Evolutionary conservation across 1,139 yeast genomes (phyloP).

Genomic region (Schizosaccharomyces versatilis): DNA sequence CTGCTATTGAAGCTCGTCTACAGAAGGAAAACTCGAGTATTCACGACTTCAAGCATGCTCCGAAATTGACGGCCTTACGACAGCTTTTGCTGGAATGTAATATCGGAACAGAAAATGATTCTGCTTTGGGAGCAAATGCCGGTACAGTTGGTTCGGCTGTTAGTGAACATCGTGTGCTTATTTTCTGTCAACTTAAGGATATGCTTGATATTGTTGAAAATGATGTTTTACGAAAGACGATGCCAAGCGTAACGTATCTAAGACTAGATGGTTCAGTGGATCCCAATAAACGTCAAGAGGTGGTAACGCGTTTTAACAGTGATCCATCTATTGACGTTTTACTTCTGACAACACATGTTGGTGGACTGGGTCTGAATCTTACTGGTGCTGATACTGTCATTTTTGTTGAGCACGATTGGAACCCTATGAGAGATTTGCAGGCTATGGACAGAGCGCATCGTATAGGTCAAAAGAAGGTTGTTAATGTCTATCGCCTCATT

Average conservation of each 20-base stretch:
- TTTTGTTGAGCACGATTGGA: slow-evolving; percentile 98
- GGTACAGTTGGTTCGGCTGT: slow-evolving; percentile 47
- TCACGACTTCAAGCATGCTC: slow-evolving; percentile 64
- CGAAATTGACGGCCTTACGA: slow-evolving; percentile 66
- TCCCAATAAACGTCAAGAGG: slow-evolving; percentile 73
- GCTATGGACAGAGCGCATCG: slow-evolving; percentile 99
- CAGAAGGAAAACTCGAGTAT: slow-evolving; percentile 36
- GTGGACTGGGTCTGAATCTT: slow-evolving; percentile 87
- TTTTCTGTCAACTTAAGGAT: slow-evolving; percentile 90
- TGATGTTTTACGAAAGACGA: slow-evolving; percentile 55
- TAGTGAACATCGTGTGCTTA: slow-evolving; percentile 83
- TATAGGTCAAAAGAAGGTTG: slow-evolving; percentile 92
- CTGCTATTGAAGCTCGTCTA: slow-evolving; percentile 39
- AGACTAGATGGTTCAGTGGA: slow-evolving; percentile 89
- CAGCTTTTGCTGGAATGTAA: slow-evolving; percentile 81
- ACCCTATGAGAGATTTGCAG: slow-evolving; percentile 96
- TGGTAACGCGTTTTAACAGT: slow-evolving; percentile 77
- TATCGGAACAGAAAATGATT: slow-evolving; percentile 43
- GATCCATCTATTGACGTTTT: slow-evolving; percentile 94
- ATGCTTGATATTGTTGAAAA: slow-evolving; percentile 94
- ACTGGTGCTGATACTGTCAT: slow-evolving; percentile 98
- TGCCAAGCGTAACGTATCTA: slow-evolving; percentile 88
- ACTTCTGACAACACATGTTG: slow-evolving; percentile 84
- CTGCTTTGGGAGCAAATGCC: slow-evolving; percentile 18
- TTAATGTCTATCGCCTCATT: slow-evolving; percentile 76